Conservation (phyloP, 2,329 filamentous ascomycete genomes). For the Fusarium newnesense region DNA sequence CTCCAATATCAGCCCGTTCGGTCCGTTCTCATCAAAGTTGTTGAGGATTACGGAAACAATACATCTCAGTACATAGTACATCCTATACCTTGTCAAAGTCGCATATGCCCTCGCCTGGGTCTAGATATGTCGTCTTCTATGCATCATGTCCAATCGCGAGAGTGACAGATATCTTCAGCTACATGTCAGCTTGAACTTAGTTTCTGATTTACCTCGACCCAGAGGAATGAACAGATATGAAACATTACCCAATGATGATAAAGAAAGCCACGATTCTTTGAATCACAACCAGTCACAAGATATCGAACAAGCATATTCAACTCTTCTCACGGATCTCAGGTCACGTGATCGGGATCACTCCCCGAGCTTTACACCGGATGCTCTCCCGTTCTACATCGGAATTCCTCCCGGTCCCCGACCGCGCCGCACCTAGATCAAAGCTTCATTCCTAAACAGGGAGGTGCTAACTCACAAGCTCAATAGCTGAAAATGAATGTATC, state of each 20-base stretch:
- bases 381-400: not conserved
- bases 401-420: not conserved
- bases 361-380: not conserved
- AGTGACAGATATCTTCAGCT: not conserved
- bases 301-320: not conserved
- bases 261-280: not conserved
- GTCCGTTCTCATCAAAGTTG: too few species aligned
- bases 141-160: too few species aligned
- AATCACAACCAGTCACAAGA: not conserved
- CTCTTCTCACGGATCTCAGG: not conserved
- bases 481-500: not conserved
- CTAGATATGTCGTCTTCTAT: too few species aligned
- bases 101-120: too few species aligned
- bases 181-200: not conserved
- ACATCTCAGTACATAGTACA: too few species aligned
- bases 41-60: too few species aligned
- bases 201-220: not conserved
- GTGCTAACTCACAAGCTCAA: not conserved
- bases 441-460: conserved; percentile 8
- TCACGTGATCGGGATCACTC: conserved; percentile 23
- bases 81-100: too few species aligned
- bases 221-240: too few species aligned
- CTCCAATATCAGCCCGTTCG: not conserved
- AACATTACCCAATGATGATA: not conserved
- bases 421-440: not conserved